Conservation (phyloP, 495 filamentous ascomycete species). For the Endocarpon pusillum region DNA sequence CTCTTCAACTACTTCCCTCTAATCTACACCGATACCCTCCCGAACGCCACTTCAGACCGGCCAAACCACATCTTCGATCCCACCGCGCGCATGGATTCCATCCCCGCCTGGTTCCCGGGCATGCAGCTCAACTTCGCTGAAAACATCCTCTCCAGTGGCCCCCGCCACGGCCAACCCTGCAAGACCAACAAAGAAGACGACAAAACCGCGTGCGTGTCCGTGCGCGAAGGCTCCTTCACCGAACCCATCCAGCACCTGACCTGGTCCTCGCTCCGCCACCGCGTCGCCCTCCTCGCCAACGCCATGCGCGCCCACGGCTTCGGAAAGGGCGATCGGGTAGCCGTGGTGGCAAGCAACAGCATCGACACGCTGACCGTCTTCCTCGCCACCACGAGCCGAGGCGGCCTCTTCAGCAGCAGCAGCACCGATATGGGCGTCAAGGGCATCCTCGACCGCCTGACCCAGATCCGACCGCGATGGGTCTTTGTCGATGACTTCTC, state of each 20-base stretch:
- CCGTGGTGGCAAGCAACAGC: conserved; percentile 53
- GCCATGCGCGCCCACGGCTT: conserved; percentile 49
- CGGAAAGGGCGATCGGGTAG: conserved; percentile 50
- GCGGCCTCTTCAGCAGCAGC: conserved; percentile 51
- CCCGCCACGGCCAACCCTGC: background rate
- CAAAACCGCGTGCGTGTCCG: conserved; percentile 51
- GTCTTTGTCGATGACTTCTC: conserved; percentile 66
- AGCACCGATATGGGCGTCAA: conserved; percentile 68
- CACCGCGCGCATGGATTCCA: conserved; percentile 42
- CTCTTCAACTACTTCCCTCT: conserved; percentile 39
- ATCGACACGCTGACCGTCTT: conserved; percentile 53
- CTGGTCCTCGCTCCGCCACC: conserved; percentile 41
- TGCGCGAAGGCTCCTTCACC: conserved; percentile 44
- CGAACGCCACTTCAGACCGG: too few species aligned
- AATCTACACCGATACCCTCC: conserved; percentile 43
- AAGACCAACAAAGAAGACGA: conserved; percentile 41
- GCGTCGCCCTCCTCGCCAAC: conserved; percentile 36
- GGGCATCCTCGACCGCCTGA: conserved; percentile 54
- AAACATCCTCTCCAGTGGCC: conserved; percentile 41
- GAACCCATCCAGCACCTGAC: conserved; percentile 36
- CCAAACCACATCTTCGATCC: conserved; percentile 49
- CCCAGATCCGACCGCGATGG: conserved; percentile 53
- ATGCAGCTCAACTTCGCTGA: conserved; percentile 64
- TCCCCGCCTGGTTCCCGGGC: conserved; percentile 45
- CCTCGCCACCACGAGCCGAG: conserved; percentile 44